Evolutionary conservation across 2,329 filamentous ascomycete species (phyloP), one percentile per base, ranked within the genome.

Genomic region (Scytalidium lignicola): DNA sequence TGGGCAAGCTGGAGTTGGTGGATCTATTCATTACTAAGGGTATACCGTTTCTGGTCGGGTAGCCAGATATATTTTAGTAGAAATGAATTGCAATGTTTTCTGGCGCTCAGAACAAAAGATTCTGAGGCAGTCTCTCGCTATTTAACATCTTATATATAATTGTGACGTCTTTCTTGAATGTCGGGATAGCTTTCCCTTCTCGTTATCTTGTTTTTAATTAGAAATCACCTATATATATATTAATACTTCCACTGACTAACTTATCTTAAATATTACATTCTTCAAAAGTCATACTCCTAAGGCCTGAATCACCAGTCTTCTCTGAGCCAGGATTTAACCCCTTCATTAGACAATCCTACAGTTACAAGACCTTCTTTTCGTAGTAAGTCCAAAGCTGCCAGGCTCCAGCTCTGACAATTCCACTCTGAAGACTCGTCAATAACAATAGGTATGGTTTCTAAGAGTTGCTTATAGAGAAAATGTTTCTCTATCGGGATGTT

Each of bases 91-190:
- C 5, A n/a, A 37, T 55, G 44, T 55, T 28, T 55, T 49, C 39
- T 47, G 51, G 60, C 53, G 51, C 50, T 56, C 53, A 54, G 54
- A 58, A 56, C 55, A 58, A 57, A 57, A 50, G 53, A 47, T 52
- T 57, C 57, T 56, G 55, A 50, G 52, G 51, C 50, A 54, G 51
- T 53, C 51, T 41, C 28, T n/a, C n/a, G n/a, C n/a, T n/a, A n/a
- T n/a, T n/a, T n/a, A n/a, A n/a, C n/a, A n/a, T n/a, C n/a, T n/a
- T n/a, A n/a, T n/a, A n/a, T n/a, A n/a, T n/a, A n/a, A n/a, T n/a
- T n/a, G n/a, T n/a, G n/a, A n/a, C n/a, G n/a, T n/a, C n/a, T n/a
- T n/a, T n/a, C n/a, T n/a, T n/a, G n/a, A n/a, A n/a, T n/a, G n/a
- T n/a, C n/a, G n/a, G n/a, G n/a, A n/a, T n/a, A n/a, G n/a, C n/a